phyloP scores from a whole-genome alignment of 1,284 basidiomycete species.

The Trichosporon asahii region DNA sequence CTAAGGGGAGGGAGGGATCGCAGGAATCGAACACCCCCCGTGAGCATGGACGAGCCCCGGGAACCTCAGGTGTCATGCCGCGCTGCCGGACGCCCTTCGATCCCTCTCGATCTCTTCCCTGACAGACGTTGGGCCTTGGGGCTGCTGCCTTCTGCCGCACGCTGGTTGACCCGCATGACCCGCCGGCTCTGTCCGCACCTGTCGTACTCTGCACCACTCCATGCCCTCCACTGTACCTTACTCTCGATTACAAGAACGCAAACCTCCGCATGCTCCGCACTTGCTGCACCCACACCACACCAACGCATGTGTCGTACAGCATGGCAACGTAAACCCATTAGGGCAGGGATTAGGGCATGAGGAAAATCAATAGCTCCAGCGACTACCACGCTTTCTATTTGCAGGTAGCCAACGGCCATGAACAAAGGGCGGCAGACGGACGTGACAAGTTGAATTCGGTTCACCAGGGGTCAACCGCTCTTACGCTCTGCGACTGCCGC shows the following conservation, averaged over 20 bases:
- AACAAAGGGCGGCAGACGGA: background rate
- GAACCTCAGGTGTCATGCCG: background rate
- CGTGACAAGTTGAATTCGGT: background rate
- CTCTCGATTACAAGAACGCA: background rate
- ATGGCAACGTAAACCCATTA: background rate
- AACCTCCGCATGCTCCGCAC: background rate
- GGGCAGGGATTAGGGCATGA: background rate
- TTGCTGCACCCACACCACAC: background rate
- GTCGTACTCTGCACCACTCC: background rate
- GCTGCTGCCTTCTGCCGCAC: background rate
- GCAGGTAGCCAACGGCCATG: too few species aligned
- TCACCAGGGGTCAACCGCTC: background rate
- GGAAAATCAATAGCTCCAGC: background rate
- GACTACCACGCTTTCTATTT: background rate
- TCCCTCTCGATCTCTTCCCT: background rate
- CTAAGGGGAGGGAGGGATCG: background rate
- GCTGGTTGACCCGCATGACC: background rate
- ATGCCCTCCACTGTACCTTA: background rate
- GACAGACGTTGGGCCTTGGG: background rate
- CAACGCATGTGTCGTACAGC: background rate
- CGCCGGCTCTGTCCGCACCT: background rate
- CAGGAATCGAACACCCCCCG: constrained; percentile 1
- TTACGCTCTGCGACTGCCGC: background rate
- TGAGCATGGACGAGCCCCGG: too few species aligned
- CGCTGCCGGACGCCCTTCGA: background rate